Evolutionary conservation across 306 rosid genomes (phyloP), one percentile per base, ranked within the genome.

Genomic region (Glycine tomentella): DNA sequence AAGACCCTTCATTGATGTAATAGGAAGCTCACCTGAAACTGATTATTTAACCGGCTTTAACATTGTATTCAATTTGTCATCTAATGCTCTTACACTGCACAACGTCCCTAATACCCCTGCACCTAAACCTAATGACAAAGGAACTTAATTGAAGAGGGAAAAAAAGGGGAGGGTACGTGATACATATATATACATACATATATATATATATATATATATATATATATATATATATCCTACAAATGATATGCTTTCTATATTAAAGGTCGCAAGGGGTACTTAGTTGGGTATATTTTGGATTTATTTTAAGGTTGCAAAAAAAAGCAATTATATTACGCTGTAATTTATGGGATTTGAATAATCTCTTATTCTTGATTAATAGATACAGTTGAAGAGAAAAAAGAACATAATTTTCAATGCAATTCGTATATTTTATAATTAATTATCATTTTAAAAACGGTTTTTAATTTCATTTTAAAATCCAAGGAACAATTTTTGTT

Each of bases 11-110:
- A 76, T 77, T 71, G 17, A 2, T 64, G 74, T 49, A 83, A 57
- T 83, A 17, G 87, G 80, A 80, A 80, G 87, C 85, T 83, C 75
- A 80, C 83, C 89, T 44, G 40, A 79, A 84, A 51, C 68, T 79
- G 15, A 67, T 55, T 66, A 38, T 44, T 84, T 40, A 10, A 83
- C 76, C 56, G 53, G 5, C 77, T 45, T 63, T 65, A 45, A 80
- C 16, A 38, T 8, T 56, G 77, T 33, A 2, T 50, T 64, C 44
- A 6, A 6, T 65, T 49, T 50, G 20, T 49, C 72, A 15, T 77
- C 50, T 63, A 4, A 12, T 14, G 58, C 34, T 25, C 55, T 40
- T 61, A 17, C 12, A 38, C 7, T 52, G 4, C 3, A 17, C 57
- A 20, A 62, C 12, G 3, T 13, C 48, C 16, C 2, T 4, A 53